Evolutionary conservation across 1,139 yeast genomes (phyloP), one percentile per base, ranked within the genome.

Genomic region (Yamadazyma jaroonii): DNA sequence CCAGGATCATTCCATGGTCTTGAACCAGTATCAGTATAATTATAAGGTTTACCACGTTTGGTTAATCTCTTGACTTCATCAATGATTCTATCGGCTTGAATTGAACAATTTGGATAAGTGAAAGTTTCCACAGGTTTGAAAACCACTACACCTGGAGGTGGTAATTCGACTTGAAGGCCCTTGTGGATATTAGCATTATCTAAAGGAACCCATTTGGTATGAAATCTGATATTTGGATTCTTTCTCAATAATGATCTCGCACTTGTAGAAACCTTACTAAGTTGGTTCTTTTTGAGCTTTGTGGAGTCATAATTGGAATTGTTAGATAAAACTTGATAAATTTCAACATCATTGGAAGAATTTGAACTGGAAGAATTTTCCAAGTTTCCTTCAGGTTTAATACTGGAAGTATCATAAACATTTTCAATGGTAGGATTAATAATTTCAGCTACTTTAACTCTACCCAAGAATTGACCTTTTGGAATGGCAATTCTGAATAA

Each of bases 1-100:
- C 95, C 95, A 20, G 89, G 90, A 52, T 88, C 94, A 56, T 89
- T 89, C 96, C 97, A 90, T 14, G 95, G 90, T 47, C 92, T 76
- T 36, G 84, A 85, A 21, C 88, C 85, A 29, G 78, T 72, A 36
- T 69, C 66, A 13, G 65, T 56, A 35, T 57, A 62, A 30, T 60
- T 58, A 37, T 65, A 59, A 17, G 76, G 64, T 37, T 71, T 70
- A 20, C 90, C 90, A 39, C 85, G 74, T 49, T 74, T 72, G 1
- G 96, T 87, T 11, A 58, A 41, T 28, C 63, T 59, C 56, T 81
- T 81, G 29, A 84, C 81, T 52, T 83, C 81, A 45, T 84, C 95
- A 31, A 81, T 64, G 24, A 90, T 74, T 27, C 62, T 60, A 50
- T 89, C 96, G 33, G 78, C 70, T 59, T 84, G 95, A 45, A 75